Evolutionary conservation across 2,329 filamentous ascomycete genomes (phyloP).

Genomic region (Fusarium armeniacum): DNA sequence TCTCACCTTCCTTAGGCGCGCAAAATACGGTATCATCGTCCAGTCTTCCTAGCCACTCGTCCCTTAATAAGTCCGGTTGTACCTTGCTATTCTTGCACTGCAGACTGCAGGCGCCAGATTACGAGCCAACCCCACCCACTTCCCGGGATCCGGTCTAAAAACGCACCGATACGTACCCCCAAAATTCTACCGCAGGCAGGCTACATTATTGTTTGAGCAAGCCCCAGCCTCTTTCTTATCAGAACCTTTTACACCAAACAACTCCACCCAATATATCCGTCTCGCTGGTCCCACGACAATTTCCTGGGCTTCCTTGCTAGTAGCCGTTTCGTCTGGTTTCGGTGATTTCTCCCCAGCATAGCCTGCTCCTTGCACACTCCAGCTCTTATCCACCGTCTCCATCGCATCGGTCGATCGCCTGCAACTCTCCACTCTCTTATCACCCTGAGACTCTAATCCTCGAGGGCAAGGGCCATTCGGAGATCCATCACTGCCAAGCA

Average conservation of each 20-base stretch:
- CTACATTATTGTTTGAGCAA: slow-evolving; percentile 38
- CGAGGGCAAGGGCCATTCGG: slow-evolving; percentile 41
- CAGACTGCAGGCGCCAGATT: slow-evolving; percentile 37
- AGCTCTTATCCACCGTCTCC: slow-evolving; percentile 41
- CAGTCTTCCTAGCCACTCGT: slow-evolving; percentile 34
- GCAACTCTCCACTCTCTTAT: slow-evolving; percentile 46
- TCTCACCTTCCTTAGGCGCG: slow-evolving; percentile 31
- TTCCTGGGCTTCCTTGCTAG: slow-evolving; percentile 50
- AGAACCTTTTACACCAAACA: slow-evolving; percentile 33
- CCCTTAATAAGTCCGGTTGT: slow-evolving; percentile 19
- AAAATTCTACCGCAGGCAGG: slow-evolving; percentile 49
- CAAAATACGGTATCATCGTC: slow-evolving; percentile 26
- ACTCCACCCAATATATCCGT: slow-evolving; percentile 51
- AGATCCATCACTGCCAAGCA: slow-evolving; percentile 43
- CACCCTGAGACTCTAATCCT: slow-evolving; percentile 45
- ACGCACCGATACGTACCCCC: slow-evolving; percentile 34
- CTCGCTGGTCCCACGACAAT: slow-evolving; percentile 43
- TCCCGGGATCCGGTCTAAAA: slow-evolving; percentile 33
- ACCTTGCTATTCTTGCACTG: slow-evolving; percentile 34
- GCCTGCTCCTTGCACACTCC: slow-evolving; percentile 43
- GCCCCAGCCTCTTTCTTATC: slow-evolving; percentile 48
- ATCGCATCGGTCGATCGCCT: slow-evolving; percentile 49
- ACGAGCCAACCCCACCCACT: slow-evolving; percentile 39
- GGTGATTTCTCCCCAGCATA: slow-evolving; percentile 35
- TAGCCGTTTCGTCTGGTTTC: slow-evolving; percentile 46